Base-by-base conservation (phyloP, 441 rosid species). In the Croton laevigatus region DNA sequence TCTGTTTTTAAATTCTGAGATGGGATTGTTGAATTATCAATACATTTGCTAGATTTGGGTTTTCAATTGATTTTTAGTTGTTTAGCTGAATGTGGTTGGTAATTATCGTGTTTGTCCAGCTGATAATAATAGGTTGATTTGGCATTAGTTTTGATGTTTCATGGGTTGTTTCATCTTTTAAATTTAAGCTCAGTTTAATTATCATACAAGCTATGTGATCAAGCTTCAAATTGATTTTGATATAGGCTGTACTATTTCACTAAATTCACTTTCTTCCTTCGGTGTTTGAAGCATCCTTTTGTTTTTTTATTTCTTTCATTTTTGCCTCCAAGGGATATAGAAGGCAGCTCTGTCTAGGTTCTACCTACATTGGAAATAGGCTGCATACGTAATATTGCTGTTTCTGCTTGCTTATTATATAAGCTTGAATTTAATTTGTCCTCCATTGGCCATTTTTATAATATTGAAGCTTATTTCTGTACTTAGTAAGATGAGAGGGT, bases 11-110 rank as follows among this genome's bases (percentile, higher is more conserved):
- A 75, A 4, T 48, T 60, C 48, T 62, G n/a, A 17, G 45, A 65
- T 69, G 53, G 0, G 5, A 34, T 67, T 58, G 65, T 65, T 69
- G 19, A 40, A 51, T 69, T 27, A 57, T 34, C 71, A 61, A 17
- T 20, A 27, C 54, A 23, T n/a, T 53, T 59, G 9, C n/a, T 11
- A 0, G 11, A 6, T 3, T 48, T 54, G 62, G 8, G 10, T 9
- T 23, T 68, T 16, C 38, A 51, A 2, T 49, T 40, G 54, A 59
- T 70, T 61, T 40, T 40, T 40, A 40, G 44, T 40, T 8, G 6
- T 40, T 40, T 40, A 8, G 44, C 9, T 40, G 9, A 40, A 40
- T 40, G 44, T 40, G 44, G 44, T 40, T 40, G 44, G 10, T 40
- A 40, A 27, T 27, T 27, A 27, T 27, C 32, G 32, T 27, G 32